These are phyloP conservation scores for Phascolomyces articulosus DNA, from an alignment of 371 early-diverging fungal species.

Conservation along the genomic window DNA sequence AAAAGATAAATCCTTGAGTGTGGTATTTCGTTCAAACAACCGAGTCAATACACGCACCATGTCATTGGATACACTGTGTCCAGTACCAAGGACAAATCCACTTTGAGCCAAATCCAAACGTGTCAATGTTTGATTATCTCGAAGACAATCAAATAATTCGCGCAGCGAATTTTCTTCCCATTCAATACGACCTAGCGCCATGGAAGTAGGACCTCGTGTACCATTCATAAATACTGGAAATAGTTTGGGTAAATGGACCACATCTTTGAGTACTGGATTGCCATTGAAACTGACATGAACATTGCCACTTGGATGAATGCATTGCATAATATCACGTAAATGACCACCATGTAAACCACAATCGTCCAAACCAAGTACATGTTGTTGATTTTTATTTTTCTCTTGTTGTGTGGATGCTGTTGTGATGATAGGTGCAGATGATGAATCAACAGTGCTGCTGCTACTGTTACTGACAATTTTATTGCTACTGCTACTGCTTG, in stretches of 20 bases:
- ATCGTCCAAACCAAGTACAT: constrained; percentile 23
- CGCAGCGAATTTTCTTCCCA: constrained; percentile 47
- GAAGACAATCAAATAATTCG: constrained; percentile 41
- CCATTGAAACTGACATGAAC: constrained; percentile 32
- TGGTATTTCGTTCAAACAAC: constrained; percentile 41
- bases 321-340: constrained; percentile 27
- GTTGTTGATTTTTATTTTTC: too few species aligned
- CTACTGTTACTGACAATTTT: not conserved
- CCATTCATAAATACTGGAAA: constrained; percentile 39
- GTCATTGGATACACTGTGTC: constrained; percentile 26
- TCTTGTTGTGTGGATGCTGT: not conserved
- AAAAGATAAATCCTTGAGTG: constrained; percentile 25
- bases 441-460: too few species aligned
- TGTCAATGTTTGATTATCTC: constrained; percentile 31
- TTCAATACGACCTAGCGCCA: constrained; percentile 37
- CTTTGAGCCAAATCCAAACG: constrained; percentile 31
- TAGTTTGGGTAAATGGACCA: constrained; percentile 36
- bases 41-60: constrained; percentile 34
- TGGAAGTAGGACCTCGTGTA: constrained; percentile 31
- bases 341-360: constrained; percentile 37
- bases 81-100: constrained; percentile 24
- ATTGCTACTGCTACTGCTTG: not conserved
- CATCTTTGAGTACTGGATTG: constrained; percentile 43
- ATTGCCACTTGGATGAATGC: constrained; percentile 35
- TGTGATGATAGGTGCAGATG: too few species aligned